Base-by-base conservation (phyloP, 176 grass and related monocot species). In the Oryza meridionalis region DNA sequence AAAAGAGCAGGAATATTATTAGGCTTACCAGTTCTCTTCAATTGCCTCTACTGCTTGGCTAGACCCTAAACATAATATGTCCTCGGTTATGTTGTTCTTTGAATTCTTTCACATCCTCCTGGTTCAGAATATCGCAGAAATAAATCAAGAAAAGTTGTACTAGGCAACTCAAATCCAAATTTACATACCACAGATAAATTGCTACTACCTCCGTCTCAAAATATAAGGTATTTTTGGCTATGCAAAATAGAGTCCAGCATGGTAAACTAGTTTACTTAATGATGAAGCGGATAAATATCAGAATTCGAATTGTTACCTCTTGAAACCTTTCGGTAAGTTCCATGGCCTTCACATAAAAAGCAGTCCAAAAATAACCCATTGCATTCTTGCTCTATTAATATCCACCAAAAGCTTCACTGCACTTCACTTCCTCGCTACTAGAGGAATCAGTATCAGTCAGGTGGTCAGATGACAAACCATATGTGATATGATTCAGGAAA, bases 381-480 rank as follows among this genome's bases (percentile, higher is more conserved):
- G 4, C 9, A 46, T 69, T 77, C 72, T 29, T 70, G 19, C 19
- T 49, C 37, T 77, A 71, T 9, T 71, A 75, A 70, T 77, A 89
- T 75, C 83, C 72, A 44, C 88, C 82, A 26, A 85, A 85, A 81
- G 83, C 77, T 82, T 85, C 88, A 71, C n/a, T 77, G 26, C 45
- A 81, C 69, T 90, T 82, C 88, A 72, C 32, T 86, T 90, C 88
- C 72, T 90, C 88, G 3, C 77, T 65, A 77, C 88, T 77, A 59
- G 73, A 90, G 25, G 45, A 85, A 86, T 90, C 88, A 72, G 72
- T 82, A 85, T 90, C 78, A 24, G 66, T 77, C 26, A 45, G 53
- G 32, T 70, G 77, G 21, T 77, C 66, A 72, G 40, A 89, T 17
- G 65, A 71, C 22, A 51, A 72, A 77, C 22, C 45, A 72, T 43